phyloP scores from a whole-genome alignment of 2,329 filamentous ascomycete species.

The Fonsecaea nubica region DNA sequence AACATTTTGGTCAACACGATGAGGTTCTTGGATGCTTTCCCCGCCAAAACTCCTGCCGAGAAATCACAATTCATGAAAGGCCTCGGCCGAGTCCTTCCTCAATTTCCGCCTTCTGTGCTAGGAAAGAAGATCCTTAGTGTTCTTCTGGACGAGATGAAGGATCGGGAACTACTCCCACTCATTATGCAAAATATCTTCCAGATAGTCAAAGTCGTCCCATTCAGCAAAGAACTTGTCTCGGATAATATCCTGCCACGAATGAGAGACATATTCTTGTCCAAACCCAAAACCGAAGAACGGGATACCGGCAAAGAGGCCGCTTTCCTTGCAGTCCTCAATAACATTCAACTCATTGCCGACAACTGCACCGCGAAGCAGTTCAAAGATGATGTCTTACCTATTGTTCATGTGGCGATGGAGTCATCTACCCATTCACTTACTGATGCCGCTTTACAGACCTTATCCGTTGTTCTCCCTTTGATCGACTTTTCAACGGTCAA shows the following conservation, averaged over 20 bases:
- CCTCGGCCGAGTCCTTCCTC: conserved; percentile 81
- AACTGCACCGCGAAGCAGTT: conserved; percentile 92
- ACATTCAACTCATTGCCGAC: conserved; percentile 74
- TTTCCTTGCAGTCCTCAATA: conserved; percentile 87
- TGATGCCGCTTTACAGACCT: conserved; percentile 78
- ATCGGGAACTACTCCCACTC: conserved; percentile 81
- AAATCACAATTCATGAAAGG: conserved; percentile 92
- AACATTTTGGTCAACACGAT: conserved; percentile 97
- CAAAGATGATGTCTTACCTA: conserved; percentile 90
- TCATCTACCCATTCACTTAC: conserved; percentile 88
- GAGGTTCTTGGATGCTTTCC: conserved; percentile 88
- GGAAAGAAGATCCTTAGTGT: conserved; percentile 93
- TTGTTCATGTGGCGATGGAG: conserved; percentile 82
- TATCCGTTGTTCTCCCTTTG: conserved; percentile 81
- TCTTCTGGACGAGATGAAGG: conserved; percentile 90
- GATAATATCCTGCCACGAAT: conserved; percentile 86
- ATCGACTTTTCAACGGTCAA: conserved; percentile 97
- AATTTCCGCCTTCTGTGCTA: conserved; percentile 90
- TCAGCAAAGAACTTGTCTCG: conserved; percentile 76
- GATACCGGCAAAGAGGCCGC: conserved; percentile 86
- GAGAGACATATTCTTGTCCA: conserved; percentile 78
- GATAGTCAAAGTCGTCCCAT: conserved; percentile 79
- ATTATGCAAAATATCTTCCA: conserved; percentile 93
- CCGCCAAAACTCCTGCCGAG: conserved; percentile 88
- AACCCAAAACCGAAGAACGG: conserved; percentile 67